phyloP scores from a whole-genome alignment of 1,139 yeast genomes.

The Diutina scorzettiae region DNA sequence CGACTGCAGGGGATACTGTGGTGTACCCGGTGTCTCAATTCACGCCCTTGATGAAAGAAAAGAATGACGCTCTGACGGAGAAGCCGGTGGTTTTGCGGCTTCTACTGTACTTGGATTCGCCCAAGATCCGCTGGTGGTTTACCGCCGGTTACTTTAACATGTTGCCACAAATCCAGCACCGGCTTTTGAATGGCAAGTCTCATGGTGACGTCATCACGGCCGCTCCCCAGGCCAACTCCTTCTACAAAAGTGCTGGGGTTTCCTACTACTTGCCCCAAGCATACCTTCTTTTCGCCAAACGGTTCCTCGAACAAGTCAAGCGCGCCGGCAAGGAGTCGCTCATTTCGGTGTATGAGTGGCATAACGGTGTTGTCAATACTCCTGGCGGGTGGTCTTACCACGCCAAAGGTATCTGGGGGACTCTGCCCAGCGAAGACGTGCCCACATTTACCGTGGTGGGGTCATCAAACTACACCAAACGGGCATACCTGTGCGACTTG shows the following conservation, averaged over 20 bases:
- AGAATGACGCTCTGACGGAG: conserved; percentile 60
- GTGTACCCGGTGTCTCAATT: conserved; percentile 91
- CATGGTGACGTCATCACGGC: conserved; percentile 76
- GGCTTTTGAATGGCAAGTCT: conserved; percentile 49
- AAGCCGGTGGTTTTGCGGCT: conserved; percentile 55
- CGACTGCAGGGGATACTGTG: conserved; percentile 39
- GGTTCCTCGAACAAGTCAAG: conserved; percentile 48
- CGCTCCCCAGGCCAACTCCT: conserved; percentile 87
- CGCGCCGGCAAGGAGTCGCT: conserved; percentile 30
- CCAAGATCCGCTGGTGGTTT: conserved; percentile 62
- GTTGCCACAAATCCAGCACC: conserved; percentile 60
- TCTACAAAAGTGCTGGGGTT: conserved; percentile 73
- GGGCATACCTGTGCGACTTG: conserved; percentile 80
- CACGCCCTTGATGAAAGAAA: conserved; percentile 59
- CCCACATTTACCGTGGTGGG: conserved; percentile 81
- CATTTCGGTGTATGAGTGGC: conserved; percentile 72
- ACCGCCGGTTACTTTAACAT: conserved; percentile 97
- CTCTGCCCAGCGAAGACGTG: conserved; percentile 40
- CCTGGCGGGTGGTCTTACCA: conserved; percentile 94
- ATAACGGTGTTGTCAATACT: conserved; percentile 70
- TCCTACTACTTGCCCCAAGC: conserved; percentile 82
- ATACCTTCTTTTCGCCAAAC: conserved; percentile 63
- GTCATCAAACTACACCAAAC: conserved; percentile 82
- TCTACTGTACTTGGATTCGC: conserved; percentile 45
- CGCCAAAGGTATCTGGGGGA: conserved; percentile 94